phyloP scores from a whole-genome alignment of 179 eudicot species.

The Vitellaria paradoxa region DNA sequence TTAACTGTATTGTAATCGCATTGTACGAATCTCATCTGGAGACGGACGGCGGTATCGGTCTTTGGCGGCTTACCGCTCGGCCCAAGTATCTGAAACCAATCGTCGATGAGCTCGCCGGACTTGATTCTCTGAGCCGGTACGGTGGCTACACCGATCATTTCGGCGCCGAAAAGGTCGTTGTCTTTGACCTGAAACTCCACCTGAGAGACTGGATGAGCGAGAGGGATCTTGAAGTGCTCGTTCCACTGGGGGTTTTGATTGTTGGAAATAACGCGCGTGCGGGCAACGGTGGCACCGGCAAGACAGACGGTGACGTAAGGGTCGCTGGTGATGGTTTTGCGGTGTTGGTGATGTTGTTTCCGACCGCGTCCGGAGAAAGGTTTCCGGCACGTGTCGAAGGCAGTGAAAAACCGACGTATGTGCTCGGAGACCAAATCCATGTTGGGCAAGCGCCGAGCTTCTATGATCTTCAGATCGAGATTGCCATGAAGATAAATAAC shows the following conservation, averaged over 20 bases:
- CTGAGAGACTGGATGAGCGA: slow-evolving; percentile 62
- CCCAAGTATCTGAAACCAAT: slow-evolving; percentile 54
- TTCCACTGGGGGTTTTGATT: slow-evolving; percentile 66
- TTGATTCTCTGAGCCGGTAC: slow-evolving; percentile 46
- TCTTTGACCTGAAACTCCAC: slow-evolving; percentile 73
- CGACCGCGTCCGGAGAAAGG: slow-evolving; percentile 11
- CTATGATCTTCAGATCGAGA: slow-evolving; percentile 46
- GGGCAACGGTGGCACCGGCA: slow-evolving; percentile 73
- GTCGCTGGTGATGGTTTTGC: slow-evolving; percentile 77
- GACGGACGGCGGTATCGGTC: slow-evolving; percentile 39
- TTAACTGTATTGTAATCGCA: slow-evolving; percentile 41
- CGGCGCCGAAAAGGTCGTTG: slow-evolving; percentile 82
- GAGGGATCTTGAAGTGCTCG: slow-evolving; percentile 51
- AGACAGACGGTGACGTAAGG: slow-evolving; percentile 78
- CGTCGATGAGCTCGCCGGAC: slow-evolving; percentile 55
- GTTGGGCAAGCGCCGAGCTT: slow-evolving; percentile 69
- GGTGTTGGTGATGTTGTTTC: slow-evolving; percentile 25
- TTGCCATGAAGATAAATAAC: slow-evolving; percentile 67
- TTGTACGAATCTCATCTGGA: slow-evolving; percentile 47
- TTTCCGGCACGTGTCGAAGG: slow-evolving; percentile 38
- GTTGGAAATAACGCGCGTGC: slow-evolving; percentile 76
- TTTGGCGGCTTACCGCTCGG: slow-evolving; percentile 61
- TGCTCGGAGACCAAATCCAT: slow-evolving; percentile 66
- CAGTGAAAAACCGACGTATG: slow-evolving; percentile 61
- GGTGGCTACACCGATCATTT: slow-evolving; percentile 53